These are phyloP conservation scores for Wickerhamomyces sp. DNA, from an alignment of 1,139 yeast species.

Conservation along the genomic window DNA sequence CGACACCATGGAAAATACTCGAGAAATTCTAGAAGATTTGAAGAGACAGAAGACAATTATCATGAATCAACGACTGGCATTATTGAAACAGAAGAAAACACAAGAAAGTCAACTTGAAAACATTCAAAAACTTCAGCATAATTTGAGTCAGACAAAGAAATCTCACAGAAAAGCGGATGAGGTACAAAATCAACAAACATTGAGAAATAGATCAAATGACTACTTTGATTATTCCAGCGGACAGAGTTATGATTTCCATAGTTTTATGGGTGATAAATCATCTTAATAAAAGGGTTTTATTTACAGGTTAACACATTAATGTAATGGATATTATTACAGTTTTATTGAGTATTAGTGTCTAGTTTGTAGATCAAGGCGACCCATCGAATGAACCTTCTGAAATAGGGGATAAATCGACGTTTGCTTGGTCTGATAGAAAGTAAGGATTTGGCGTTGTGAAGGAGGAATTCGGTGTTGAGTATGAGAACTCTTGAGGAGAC, in stretches of 20 bases:
- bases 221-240: conserved; percentile 18
- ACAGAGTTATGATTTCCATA: conserved; percentile 11
- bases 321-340: too few relatives aligned
- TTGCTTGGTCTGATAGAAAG: conserved; percentile 11
- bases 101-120: conserved; percentile 10
- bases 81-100: conserved; percentile 9
- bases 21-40: conserved; percentile 18
- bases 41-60: conserved; percentile 21
- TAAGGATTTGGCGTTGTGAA: conserved; percentile 19
- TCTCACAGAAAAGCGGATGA: too few relatives aligned
- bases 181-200: too few relatives aligned
- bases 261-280: background rate
- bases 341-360: too few relatives aligned
- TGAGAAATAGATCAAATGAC: too few relatives aligned
- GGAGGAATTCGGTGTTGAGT: conserved; percentile 20
- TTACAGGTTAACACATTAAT: too few relatives aligned
- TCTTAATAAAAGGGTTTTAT: too few relatives aligned
- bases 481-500: too few relatives aligned
- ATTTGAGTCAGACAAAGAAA: conserved; percentile 7
- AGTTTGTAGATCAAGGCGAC: conserved; percentile 6
- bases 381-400: conserved; percentile 23
- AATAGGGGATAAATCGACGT: conserved; percentile 22
- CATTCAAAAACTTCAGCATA: conserved; percentile 11
- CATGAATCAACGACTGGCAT: conserved; percentile 10
- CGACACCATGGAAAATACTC: conserved; percentile 19